Conservation (phyloP, 495 filamentous ascomycete species). For the Staphylotrichum longicolle region DNA sequence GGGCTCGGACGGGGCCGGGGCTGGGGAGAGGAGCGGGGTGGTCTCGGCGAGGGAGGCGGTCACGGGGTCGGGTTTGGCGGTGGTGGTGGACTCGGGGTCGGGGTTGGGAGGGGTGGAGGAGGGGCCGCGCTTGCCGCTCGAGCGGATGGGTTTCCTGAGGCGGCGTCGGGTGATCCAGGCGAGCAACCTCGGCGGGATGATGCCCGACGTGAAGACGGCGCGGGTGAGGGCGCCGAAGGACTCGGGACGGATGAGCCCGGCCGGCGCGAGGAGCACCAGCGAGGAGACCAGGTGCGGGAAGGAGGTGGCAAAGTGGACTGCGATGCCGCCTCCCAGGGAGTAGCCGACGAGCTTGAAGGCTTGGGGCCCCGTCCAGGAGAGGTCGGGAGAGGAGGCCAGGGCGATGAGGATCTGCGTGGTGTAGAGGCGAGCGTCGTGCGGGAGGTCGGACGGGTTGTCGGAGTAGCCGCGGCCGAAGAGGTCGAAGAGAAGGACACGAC, state of each 20-base stretch:
- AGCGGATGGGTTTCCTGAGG: slow-evolving; percentile 43
- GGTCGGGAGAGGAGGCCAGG: slow-evolving; percentile 59
- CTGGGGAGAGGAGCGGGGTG: slow-evolving; percentile 14
- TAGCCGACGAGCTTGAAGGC: slow-evolving; percentile 77
- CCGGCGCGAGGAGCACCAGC: slow-evolving; percentile 71
- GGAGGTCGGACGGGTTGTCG: slow-evolving; percentile 62
- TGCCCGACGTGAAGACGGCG: slow-evolving; percentile 58
- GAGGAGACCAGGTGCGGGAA: slow-evolving; percentile 66
- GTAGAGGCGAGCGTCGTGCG: slow-evolving; percentile 74
- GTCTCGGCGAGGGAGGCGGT: slow-evolving; percentile 33
- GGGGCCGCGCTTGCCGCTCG: slow-evolving; percentile 26
- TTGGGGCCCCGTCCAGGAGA: slow-evolving; percentile 62
- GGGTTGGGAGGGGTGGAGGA: background rate
- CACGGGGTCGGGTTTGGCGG: slow-evolving; percentile 24
- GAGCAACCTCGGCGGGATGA: slow-evolving; percentile 44
- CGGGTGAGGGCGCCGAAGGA: slow-evolving; percentile 59
- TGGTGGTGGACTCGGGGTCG: background rate
- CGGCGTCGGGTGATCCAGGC: slow-evolving; percentile 37
- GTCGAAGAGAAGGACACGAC: slow-evolving; percentile 78
- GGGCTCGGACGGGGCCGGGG: slow-evolving; percentile 24
- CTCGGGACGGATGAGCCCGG: slow-evolving; percentile 66
- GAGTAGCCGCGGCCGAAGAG: slow-evolving; percentile 81
- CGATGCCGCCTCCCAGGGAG: slow-evolving; percentile 78
- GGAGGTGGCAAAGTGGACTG: slow-evolving; percentile 66
- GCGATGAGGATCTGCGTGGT: slow-evolving; percentile 69